Evolutionary conservation across 2,329 filamentous ascomycete genomes (phyloP).

Genomic region (Calonectria pseudoturangicola): DNA sequence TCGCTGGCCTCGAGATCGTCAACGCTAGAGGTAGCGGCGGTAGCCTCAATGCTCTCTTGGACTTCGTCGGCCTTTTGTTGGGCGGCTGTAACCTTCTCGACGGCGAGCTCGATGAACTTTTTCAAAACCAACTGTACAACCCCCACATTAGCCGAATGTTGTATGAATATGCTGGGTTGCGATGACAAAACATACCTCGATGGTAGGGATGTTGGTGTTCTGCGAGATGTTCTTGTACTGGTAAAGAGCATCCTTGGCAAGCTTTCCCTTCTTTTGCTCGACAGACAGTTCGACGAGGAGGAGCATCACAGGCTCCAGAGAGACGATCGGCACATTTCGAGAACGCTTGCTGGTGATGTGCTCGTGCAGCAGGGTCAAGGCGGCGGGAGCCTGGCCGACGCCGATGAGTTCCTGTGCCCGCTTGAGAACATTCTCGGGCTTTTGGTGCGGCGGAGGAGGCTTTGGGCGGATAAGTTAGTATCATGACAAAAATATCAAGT

Average conservation of each 20-base stretch:
- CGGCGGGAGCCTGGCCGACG: constrained; percentile 93
- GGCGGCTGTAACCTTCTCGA: constrained; percentile 95
- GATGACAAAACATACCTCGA: constrained; percentile 80
- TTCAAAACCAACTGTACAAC: constrained; percentile 86
- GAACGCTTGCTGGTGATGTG: constrained; percentile 99
- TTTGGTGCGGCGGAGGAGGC: constrained; percentile 97
- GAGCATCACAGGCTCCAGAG: constrained; percentile 98
- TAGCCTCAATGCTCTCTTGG: constrained; percentile 89
- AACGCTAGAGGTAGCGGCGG: constrained; percentile 78
- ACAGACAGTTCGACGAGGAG: constrained; percentile 97
- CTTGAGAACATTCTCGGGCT: constrained; percentile 99
- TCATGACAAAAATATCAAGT: constrained; percentile 49
- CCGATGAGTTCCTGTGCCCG: constrained; percentile 99
- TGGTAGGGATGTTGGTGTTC: constrained; percentile 98
- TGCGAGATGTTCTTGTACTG: constrained; percentile 99
- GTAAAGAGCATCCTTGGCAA: constrained; percentile 98
- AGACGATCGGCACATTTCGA: constrained; percentile 96
- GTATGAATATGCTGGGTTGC: constrained; percentile 22
- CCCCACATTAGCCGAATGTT: constrained; percentile 47
- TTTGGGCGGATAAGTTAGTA: constrained; percentile 62
- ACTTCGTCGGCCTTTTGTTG: constrained; percentile 97
- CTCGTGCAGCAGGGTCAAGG: constrained; percentile 96
- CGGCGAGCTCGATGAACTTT: constrained; percentile 97
- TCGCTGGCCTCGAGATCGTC: constrained; percentile 98
- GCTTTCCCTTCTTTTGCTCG: constrained; percentile 97